Evolutionary conservation across 306 rosid species (phyloP), one percentile per base, ranked within the genome.

Genomic region (Sicyos baderoa): DNA sequence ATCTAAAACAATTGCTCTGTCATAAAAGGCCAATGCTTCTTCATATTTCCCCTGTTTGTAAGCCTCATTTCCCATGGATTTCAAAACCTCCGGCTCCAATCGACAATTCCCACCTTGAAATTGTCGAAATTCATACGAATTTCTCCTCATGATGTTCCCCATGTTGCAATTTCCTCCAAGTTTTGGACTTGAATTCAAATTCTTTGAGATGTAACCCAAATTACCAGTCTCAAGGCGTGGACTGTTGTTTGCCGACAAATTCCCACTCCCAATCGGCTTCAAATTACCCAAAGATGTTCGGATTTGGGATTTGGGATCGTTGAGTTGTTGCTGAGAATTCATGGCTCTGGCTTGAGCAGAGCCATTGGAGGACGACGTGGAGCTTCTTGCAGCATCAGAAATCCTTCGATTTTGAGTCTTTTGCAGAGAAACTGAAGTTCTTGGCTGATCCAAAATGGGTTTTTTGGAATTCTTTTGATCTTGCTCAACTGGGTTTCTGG

Each of bases 111-210:
- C 50, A 29, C 88, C 80, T 47, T 79, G 77, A 74, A 82, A 61
- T 13, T 75, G 86, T 1, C 74, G 64, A 5, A 76, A 49, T 18
- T 86, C 91, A 9, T 78, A 87, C 4, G 74, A 80, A 40, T 76
- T 88, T 75, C 79, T 88, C 82, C 88, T 85, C 82, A 90, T 69
- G 48, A 94, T 90, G 78, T 87, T 94, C 42, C 99, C 96, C 91
- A 89, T 89, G 0, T 61, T 81, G 0, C 78, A 76, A 1, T 53
- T 54, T 15, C 64, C 65, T 14, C 74, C 40, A 14, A 40, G 17
- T 27, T 81, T 69, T 64, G 83, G n/a, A 77, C 42, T 49, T 2
- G 72, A 67, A 29, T 48, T 67, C 72, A 67, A 22, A n/a, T 61
- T 61, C 67, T 17, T 60, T 70, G 62, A 58, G 35, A 62, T 15